Base-by-base conservation (phyloP, 2,329 filamentous ascomycete species). In the Botrytis porri region DNA sequence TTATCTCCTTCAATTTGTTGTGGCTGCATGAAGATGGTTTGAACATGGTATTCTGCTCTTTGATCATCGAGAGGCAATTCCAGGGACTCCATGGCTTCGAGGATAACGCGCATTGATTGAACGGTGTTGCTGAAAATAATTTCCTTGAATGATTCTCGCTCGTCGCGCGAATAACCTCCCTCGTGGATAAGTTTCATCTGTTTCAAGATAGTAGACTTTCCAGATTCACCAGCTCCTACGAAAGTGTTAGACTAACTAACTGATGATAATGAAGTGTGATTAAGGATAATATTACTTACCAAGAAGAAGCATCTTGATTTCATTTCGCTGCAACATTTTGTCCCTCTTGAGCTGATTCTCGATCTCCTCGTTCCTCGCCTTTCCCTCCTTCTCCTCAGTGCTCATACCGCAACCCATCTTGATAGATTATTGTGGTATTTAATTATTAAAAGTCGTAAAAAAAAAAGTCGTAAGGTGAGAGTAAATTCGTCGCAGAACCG, bases 131-230 rank as follows among this genome's bases (percentile, higher is more conserved):
- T 95, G 83, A 98, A 98, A 77, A 98, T 95, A 80, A 98, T 95
- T 39, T 94, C 93, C 80, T 96, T 95, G 88, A 94, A 97, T 84
- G 97, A 94, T 76, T 97, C 90, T 81, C 94, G 92, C 83, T 98
- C 96, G 78, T 98, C 96, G 83, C 95, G 93, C 75, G 96, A 98
- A 86, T 98, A 99, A 79, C 96, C 95, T 77, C 96, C 96, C 87
- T 99, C 96, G 84, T 99, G 94, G 81, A 99, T 99, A 81, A 99
- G 92, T 88, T 98, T 99, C 94, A 97, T 97, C 87, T 97, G 94
- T 85, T 97, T 97, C 79, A 97, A 86, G 79, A 97, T 97, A 45
- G 94, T 97, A 73, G 94, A 97, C 85, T 97, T 97, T 83, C 94
- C 94, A 78, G 94, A 97, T 90, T 99, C 96, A 92, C 96, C 95